A percentile compares a stretch with the other conserved stretches of the same genome.
These are phyloP conservation scores for Aegle marmelos DNA, from an alignment of 345 rosid genomes.

Conservation along the genomic window DNA sequence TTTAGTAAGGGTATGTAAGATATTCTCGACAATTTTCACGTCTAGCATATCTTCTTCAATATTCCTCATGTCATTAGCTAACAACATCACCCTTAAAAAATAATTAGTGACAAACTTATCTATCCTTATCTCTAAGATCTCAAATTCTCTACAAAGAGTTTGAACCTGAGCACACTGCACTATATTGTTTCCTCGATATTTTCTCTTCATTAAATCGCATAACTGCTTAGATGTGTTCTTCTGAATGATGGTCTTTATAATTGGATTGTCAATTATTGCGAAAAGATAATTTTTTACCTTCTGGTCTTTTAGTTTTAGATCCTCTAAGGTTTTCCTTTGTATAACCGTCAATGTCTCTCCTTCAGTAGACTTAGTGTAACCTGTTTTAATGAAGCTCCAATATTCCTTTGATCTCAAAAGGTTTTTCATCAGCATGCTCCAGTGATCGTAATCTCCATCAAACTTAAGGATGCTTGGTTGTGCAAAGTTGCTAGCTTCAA, in stretches of 20 bases:
- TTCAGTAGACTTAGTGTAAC: background rate
- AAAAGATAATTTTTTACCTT: background rate
- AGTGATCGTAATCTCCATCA: too few relatives aligned
- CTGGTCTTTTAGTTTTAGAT: background rate
- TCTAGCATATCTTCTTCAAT: background rate
- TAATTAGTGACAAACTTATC: background rate
- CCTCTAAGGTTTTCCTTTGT: background rate
- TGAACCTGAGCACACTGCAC: background rate
- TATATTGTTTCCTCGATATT: background rate
- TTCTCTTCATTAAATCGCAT: background rate
- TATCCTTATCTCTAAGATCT: background rate
- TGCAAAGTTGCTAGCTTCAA: too few relatives aligned
- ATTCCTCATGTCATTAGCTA: background rate
- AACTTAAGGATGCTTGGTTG: too few relatives aligned
- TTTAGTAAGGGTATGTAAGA: background rate
- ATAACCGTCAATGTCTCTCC: background rate
- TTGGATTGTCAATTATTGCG: background rate
- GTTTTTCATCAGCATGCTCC: too few relatives aligned
- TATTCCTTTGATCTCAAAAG: background rate
- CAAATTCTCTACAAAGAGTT: background rate
- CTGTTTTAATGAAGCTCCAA: background rate
- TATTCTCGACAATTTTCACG: background rate
- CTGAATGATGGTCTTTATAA: background rate
- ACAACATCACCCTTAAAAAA: background rate
- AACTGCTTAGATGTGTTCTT: background rate